Conservation (phyloP, 2,329 filamentous ascomycete genomes). For the Talaromyces sp. region DNA sequence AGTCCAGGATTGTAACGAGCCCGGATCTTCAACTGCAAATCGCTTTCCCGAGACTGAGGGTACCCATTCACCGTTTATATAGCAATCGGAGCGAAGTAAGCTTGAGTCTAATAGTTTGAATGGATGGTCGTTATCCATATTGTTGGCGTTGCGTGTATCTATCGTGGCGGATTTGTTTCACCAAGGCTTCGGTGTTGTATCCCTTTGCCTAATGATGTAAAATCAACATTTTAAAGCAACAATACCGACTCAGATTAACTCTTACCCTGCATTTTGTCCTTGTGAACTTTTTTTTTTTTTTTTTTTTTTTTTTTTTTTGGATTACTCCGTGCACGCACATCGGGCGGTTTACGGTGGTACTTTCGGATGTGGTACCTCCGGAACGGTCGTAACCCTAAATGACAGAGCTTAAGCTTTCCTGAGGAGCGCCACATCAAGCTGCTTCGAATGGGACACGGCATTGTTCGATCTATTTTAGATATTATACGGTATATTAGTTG, state of each 20-base stretch:
- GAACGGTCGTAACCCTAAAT: neutral
- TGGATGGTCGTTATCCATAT: neutral
- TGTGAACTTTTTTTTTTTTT: no score
- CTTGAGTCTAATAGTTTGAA: conserved; percentile 37
- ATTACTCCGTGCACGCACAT: conserved; percentile 16
- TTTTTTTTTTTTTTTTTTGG: no score
- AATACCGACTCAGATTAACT: neutral
- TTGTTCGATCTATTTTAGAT: neutral
- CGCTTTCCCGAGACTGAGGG: conserved; percentile 41
- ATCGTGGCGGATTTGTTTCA: neutral
- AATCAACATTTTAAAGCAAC: neutral
- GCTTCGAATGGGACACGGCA: neutral
- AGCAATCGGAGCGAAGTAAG: conserved; percentile 46
- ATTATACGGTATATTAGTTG: no score
- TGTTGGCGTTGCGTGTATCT: neutral
- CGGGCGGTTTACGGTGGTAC: neutral
- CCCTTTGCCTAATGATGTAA: neutral
- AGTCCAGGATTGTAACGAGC: conserved; percentile 47
- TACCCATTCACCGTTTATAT: conserved; percentile 46
- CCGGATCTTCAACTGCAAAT: conserved; percentile 51
- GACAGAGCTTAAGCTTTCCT: neutral
- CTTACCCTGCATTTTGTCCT: neutral
- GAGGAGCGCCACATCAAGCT: neutral
- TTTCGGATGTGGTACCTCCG: neutral
- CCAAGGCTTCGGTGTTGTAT: neutral